Evolutionary conservation across 352 stramenopile genomes (phyloP), one percentile per base, ranked within the genome.

Genomic region (Globisporangium sylvaticum): DNA sequence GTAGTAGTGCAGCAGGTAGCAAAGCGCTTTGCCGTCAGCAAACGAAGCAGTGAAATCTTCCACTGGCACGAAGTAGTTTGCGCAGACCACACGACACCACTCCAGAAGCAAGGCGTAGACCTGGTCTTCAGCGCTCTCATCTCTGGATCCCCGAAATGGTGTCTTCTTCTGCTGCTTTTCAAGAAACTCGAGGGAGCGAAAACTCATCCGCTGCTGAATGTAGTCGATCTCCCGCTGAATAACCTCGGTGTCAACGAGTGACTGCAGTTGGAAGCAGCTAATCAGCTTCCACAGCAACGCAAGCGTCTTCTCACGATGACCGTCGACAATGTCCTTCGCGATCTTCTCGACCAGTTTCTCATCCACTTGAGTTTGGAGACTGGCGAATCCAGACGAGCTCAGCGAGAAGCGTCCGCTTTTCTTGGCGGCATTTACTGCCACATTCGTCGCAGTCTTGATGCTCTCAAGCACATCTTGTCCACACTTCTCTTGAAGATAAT

Each of bases 1-100:
- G 66, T 99, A 99, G 73, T 98, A 98, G 70, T 98, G 94, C 31
- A 99, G 71, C 24, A 99, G 74, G 25, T 97, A 88, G 71, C 96
- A 98, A 29, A 98, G 71, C 14, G 80, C 94, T 29, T 85, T 91
- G 7, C 96, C 96, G 58, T 98, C 95, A 20, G 92, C 89, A 79
- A 99, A 98, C 18, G 92, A 98, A 0, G 70, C 74, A 1, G 95
- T 96, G 64, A 98, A 98, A 70, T 99, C 94, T 12, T 67, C 67
- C 3, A 99, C 78, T 15, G 65, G 64, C 4, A 98, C 58, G 46
- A 83, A 79, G 62, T 98, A 98, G 66, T 91, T 92, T 5, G 92
- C 88, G 59, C 93, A 98, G 1, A 99, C 91, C 2, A 86, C 83
- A 59, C 96, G 86, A 57, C 88, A 97, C 96, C 96, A 99, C 52